Conservation (phyloP, 129 eudicot species). For the Pittosporum tobira region DNA sequence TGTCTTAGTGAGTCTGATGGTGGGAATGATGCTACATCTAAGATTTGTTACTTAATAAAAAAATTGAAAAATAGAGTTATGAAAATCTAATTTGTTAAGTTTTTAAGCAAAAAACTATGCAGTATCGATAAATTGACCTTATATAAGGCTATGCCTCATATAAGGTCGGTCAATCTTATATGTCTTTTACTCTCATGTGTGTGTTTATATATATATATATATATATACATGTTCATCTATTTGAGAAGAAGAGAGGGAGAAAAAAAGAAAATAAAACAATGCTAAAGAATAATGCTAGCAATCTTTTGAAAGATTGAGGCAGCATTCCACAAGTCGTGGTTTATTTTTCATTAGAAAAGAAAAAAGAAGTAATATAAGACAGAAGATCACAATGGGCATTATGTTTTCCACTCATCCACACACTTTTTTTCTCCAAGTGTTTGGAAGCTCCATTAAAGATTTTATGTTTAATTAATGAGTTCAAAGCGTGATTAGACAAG, state of each 20-base stretch:
- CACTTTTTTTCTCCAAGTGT: background rate
- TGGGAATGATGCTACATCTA: too few species aligned
- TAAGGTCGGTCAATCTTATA: too few species aligned
- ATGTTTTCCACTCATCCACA: conserved; percentile 13
- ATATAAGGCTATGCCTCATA: too few species aligned
- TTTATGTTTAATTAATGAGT: conserved; percentile 1
- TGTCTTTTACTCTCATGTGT: too few species aligned
- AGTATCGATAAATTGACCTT: too few species aligned
- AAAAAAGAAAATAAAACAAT: background rate
- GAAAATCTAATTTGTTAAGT: too few species aligned
- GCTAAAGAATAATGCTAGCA: background rate
- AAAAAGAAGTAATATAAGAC: background rate
- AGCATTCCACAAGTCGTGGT: background rate
- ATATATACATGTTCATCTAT: background rate
- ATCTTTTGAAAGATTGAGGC: conserved; percentile 2
- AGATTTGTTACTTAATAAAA: too few species aligned
- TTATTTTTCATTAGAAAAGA: background rate
- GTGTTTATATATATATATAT: too few species aligned
- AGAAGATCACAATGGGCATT: conserved; percentile 14
- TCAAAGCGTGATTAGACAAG: conserved; percentile 19
- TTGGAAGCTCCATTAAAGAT: background rate
- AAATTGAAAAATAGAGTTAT: too few species aligned
- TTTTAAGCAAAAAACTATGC: too few species aligned
- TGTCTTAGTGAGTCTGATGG: too few species aligned
- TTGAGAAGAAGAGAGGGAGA: background rate